Conservation (phyloP, 768 basidiomycete genomes). For the Boletus reticulatus region DNA sequence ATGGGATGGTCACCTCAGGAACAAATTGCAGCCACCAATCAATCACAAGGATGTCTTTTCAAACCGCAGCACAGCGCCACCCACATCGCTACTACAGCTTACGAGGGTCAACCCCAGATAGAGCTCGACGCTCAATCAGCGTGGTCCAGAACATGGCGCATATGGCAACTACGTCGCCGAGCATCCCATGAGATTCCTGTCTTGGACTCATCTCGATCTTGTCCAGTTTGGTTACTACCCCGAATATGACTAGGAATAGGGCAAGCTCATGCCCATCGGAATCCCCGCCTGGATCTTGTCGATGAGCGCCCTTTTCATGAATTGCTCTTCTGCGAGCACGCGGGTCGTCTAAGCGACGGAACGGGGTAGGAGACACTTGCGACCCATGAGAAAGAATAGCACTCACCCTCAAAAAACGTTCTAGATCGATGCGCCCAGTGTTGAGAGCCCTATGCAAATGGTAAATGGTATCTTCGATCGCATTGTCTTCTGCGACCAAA, state of each 20-base stretch:
- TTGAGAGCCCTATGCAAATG: slow-evolving; percentile 94
- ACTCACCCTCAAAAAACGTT: slow-evolving; percentile 86
- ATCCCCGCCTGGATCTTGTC: slow-evolving; percentile 79
- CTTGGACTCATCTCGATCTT: slow-evolving; percentile 23
- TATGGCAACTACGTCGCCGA: slow-evolving; percentile 38
- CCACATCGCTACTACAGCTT: slow-evolving; percentile 9
- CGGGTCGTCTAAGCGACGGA: slow-evolving; percentile 62
- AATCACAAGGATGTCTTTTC: slow-evolving; percentile 20
- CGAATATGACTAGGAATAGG: slow-evolving; percentile 41
- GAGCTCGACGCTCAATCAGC: slow-evolving; percentile 17
- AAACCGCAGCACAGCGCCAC: slow-evolving; percentile 22
- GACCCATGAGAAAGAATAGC: slow-evolving; percentile 22
- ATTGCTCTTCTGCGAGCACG: slow-evolving; percentile 91
- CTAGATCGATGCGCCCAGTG: slow-evolving; percentile 87
- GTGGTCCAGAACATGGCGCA: slow-evolving; percentile 33
- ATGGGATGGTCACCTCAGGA: slow-evolving; percentile 25
- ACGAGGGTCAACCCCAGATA: slow-evolving; percentile 23
- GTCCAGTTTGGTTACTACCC: slow-evolving; percentile 25
- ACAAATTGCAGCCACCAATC: slow-evolving; percentile 27
- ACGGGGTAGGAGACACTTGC: slow-evolving; percentile 15
- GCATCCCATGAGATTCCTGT: slow-evolving; percentile 29
- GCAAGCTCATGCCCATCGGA: slow-evolving; percentile 45
- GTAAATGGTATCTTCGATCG: slow-evolving; percentile 97
- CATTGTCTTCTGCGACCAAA: slow-evolving; percentile 98
- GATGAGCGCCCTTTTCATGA: slow-evolving; percentile 92